A percentile compares a stretch with the other conserved stretches of the same genome.
phyloP scores from a whole-genome alignment of 2,329 filamentous ascomycete genomes.

The Cladophialophora carrionii region DNA sequence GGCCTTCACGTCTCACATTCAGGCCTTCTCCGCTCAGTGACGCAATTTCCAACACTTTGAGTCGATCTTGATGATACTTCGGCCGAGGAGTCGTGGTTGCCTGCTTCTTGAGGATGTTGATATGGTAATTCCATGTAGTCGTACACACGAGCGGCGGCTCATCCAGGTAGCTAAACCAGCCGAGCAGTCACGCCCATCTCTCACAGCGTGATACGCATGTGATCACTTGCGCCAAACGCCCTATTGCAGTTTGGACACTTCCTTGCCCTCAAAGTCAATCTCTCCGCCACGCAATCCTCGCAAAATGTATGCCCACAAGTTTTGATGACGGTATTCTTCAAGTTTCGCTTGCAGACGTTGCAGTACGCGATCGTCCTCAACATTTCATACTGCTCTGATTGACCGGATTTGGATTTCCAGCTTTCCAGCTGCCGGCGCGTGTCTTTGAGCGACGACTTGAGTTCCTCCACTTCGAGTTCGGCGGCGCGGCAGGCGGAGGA shows the following conservation, averaged over 20 bases:
- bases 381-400: conserved; percentile 37
- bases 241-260: conserved; percentile 95
- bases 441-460: conserved; percentile 76
- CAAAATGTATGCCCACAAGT: conserved; percentile 96
- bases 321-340: conserved; percentile 92
- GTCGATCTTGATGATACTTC: neutral
- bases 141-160: conserved; percentile 1
- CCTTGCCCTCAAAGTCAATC: conserved; percentile 83
- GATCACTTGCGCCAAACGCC: conserved; percentile 87
- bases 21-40: neutral
- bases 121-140: neutral
- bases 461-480: conserved; percentile 74
- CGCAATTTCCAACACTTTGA: conserved; percentile 13
- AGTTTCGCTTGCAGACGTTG: conserved; percentile 86
- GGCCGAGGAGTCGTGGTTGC: neutral
- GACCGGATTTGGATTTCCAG: conserved; percentile 63
- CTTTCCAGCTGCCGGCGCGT: conserved; percentile 80
- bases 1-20: neutral
- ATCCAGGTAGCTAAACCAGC: neutral
- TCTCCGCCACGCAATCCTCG: conserved; percentile 83
- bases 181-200: neutral
- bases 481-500: conserved; percentile 63
- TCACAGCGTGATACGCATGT: conserved; percentile 65
- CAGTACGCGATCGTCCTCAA: conserved; percentile 68
- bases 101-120: neutral